Conservation (phyloP, 1,139 yeast species). For the Suzukiozyma palmioleophila region DNA sequence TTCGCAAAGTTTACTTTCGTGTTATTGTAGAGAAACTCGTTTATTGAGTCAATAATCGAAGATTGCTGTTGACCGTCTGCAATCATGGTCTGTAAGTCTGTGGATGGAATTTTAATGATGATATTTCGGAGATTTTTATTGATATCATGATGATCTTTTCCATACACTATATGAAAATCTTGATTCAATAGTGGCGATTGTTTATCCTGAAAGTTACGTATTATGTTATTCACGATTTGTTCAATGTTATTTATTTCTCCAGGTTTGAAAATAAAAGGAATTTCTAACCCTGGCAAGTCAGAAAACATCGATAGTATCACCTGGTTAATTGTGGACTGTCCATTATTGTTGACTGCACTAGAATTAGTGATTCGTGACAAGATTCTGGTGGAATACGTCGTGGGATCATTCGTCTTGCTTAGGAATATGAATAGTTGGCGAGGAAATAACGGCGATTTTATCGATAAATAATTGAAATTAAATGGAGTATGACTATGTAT, state of each 20-base stretch:
- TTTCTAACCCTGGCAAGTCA: conserved; percentile 4
- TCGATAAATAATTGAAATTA: conserved; percentile 6
- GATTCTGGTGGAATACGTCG: neutral
- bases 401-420: neutral
- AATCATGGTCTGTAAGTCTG: conserved; percentile 14
- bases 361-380: neutral
- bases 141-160: conserved; percentile 1
- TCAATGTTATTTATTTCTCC: conserved; percentile 2
- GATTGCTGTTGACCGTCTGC: conserved; percentile 7
- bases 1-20: conserved; percentile 19
- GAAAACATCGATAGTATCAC: conserved; percentile 6
- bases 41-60: conserved; percentile 4
- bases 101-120: conserved; percentile 19
- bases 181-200: neutral
- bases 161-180: neutral
- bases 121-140: conserved; percentile 16
- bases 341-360: neutral
- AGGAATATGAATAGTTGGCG: conserved; percentile 10
- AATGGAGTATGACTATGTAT: neutral
- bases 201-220: conserved; percentile 1
- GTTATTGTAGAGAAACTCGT: conserved; percentile 14
- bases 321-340: neutral
- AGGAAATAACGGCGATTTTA: conserved; percentile 8
- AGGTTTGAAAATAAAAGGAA: conserved; percentile 1
- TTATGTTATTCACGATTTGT: conserved; percentile 2